Percentiles rank a stretch among this genome's conserved stretches.
These are phyloP conservation scores for Cytidiella melzeri DNA, from an alignment of 768 basidiomycete species.

Conservation along the genomic window DNA sequence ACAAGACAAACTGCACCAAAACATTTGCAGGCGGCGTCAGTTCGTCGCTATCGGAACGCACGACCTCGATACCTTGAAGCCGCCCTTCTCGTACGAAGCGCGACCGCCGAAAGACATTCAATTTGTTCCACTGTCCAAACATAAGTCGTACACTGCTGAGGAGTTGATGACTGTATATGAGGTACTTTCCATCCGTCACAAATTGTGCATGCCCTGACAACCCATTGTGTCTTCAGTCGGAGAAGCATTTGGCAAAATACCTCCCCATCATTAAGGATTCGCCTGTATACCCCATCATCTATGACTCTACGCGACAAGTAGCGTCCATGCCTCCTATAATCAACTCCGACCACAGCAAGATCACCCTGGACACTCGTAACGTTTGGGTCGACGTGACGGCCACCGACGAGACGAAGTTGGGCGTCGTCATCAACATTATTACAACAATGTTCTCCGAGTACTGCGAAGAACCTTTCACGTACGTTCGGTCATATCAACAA, in stretches of 20 bases:
- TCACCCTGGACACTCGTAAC: conserved; percentile 87
- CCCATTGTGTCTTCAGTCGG: conserved; percentile 47
- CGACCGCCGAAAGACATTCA: conserved; percentile 82
- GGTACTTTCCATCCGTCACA: conserved; percentile 38
- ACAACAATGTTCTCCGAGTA: conserved; percentile 99
- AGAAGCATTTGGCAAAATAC: conserved; percentile 86
- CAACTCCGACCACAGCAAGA: conserved; percentile 96
- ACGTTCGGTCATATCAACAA: conserved; percentile 23
- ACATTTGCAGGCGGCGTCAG: conserved; percentile 83
- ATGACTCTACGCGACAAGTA: conserved; percentile 82
- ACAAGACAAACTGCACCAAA: conserved; percentile 98
- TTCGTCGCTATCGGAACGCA: conserved; percentile 97
- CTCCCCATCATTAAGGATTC: conserved; percentile 91
- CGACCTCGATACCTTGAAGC: conserved; percentile 83
- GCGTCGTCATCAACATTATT: conserved; percentile 92
- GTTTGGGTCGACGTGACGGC: conserved; percentile 97
- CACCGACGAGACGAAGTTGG: conserved; percentile 93
- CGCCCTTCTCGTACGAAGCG: conserved; percentile 87
- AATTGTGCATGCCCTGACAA: background rate
- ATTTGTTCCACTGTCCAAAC: conserved; percentile 82
- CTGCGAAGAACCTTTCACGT: conserved; percentile 89
- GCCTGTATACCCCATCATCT: conserved; percentile 96
- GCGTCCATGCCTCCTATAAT: conserved; percentile 98
- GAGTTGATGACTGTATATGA: conserved; percentile 93
- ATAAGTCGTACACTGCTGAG: conserved; percentile 73